These are phyloP conservation scores for Emericellopsis atlantica DNA, from an alignment of 2,329 filamentous ascomycete genomes.

Conservation along the genomic window DNA sequence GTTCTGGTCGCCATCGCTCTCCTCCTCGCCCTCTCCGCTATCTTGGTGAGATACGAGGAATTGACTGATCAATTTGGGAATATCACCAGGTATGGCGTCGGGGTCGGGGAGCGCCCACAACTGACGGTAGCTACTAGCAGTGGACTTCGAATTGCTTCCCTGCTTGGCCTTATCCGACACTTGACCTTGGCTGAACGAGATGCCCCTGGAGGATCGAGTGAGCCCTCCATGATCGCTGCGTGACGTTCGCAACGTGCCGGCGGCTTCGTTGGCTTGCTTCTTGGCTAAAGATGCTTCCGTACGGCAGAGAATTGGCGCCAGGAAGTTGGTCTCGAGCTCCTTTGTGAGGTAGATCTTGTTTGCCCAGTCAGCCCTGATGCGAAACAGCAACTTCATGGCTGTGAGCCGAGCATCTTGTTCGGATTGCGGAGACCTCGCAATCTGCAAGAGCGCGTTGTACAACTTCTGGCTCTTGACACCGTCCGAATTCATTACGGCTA, in stretches of 20 bases:
- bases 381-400: slow-evolving; percentile 67
- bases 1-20: slow-evolving; percentile 20
- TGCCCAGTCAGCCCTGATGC: slow-evolving; percentile 71
- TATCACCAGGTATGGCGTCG: slow-evolving; percentile 37
- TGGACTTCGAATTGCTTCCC: slow-evolving; percentile 1
- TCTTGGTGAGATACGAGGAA: slow-evolving; percentile 13
- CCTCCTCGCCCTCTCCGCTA: slow-evolving; percentile 6
- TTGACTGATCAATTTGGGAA: slow-evolving; percentile 32
- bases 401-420: slow-evolving; percentile 60
- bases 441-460: slow-evolving; percentile 50
- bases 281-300: slow-evolving; percentile 39
- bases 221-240: slow-evolving; percentile 28
- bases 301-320: slow-evolving; percentile 62
- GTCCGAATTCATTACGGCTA: slow-evolving; percentile 56
- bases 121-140: slow-evolving; percentile 27
- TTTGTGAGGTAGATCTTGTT: slow-evolving; percentile 62
- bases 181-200: slow-evolving; percentile 37
- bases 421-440: slow-evolving; percentile 45
- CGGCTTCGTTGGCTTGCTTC: slow-evolving; percentile 38
- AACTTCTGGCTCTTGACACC: slow-evolving; percentile 49
- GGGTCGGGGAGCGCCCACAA: slow-evolving; percentile 47
- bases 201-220: slow-evolving; percentile 30
- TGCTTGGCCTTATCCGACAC: slow-evolving; percentile 27
- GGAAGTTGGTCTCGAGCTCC: slow-evolving; percentile 57
- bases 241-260: slow-evolving; percentile 27